phyloP scores from a whole-genome alignment of 2,329 filamentous ascomycete genomes.

The Hypoxylon sp. region DNA sequence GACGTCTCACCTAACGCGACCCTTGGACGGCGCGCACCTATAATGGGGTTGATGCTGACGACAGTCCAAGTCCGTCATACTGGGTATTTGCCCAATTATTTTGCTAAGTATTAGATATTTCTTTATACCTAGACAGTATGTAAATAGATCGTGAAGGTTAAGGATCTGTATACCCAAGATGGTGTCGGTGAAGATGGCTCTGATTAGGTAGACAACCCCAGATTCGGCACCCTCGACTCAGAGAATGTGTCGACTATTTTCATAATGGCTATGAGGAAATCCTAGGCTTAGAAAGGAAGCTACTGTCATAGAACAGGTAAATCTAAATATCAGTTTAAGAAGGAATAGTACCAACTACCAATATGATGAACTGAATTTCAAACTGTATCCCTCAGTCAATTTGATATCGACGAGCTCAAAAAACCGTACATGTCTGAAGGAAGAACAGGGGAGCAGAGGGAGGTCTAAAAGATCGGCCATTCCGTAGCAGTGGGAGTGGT shows the following conservation, averaged over 20 bases:
- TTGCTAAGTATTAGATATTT: slow-evolving; percentile 10
- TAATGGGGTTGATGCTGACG: slow-evolving; percentile 34
- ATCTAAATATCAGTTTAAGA: slow-evolving; percentile 18
- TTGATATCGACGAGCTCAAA: slow-evolving; percentile 13
- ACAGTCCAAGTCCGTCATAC: slow-evolving; percentile 23
- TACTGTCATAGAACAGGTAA: slow-evolving; percentile 14
- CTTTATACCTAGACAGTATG: slow-evolving; percentile 9
- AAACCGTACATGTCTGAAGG: slow-evolving; percentile 7
- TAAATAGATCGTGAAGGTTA: slow-evolving; percentile 21
- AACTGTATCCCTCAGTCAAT: slow-evolving; percentile 1
- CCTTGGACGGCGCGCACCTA: too few relatives aligned
- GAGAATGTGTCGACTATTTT: too few relatives aligned
- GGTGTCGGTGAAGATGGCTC: slow-evolving; percentile 10
- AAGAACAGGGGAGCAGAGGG: too few relatives aligned
- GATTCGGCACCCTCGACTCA: too few relatives aligned
- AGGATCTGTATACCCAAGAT: neutral
- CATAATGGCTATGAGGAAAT: too few relatives aligned
- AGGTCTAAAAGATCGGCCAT: slow-evolving; percentile 21
- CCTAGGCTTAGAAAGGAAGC: slow-evolving; percentile 26
- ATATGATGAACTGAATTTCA: slow-evolving; percentile 13
- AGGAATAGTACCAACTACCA: slow-evolving; percentile 16
- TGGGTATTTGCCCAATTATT: slow-evolving; percentile 3
- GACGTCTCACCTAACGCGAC: too few relatives aligned
- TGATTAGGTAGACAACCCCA: slow-evolving; percentile 22
- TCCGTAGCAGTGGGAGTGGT: slow-evolving; percentile 15